These are phyloP conservation scores for Botrytis aclada DNA, from an alignment of 2,329 filamentous ascomycete species.

Conservation along the genomic window DNA sequence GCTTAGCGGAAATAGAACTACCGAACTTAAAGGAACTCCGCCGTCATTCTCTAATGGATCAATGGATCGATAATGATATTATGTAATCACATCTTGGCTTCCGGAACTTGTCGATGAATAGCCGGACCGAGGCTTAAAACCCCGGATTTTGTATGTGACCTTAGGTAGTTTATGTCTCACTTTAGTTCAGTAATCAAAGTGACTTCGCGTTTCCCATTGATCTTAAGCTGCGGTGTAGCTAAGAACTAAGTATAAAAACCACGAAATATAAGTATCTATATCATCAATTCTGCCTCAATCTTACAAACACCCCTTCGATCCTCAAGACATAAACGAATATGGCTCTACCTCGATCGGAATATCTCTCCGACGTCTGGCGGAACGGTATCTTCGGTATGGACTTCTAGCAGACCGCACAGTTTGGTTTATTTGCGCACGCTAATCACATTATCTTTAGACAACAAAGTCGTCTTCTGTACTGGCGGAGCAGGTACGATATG, in stretches of 20 bases:
- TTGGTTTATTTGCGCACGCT: constrained; percentile 15
- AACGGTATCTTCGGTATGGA: constrained; percentile 78
- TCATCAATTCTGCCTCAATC: not conserved
- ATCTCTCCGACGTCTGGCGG: constrained; percentile 79
- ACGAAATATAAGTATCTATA: not conserved
- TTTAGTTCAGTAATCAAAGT: not conserved
- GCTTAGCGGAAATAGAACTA: too few species aligned
- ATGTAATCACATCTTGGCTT: not conserved
- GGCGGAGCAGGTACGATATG: constrained; percentile 93
- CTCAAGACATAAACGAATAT: constrained; percentile 18
- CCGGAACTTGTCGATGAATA: not conserved
- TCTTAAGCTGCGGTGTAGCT: not conserved
- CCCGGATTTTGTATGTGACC: not conserved
- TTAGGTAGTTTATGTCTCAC: not conserved
- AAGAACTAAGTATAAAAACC: too few species aligned
- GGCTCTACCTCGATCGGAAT: constrained; percentile 63
- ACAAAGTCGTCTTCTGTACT: constrained; percentile 91
- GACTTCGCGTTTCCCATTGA: not conserved
- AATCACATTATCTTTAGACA: constrained; percentile 50
- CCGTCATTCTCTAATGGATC: not conserved
- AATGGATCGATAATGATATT: not conserved
- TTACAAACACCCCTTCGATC: not conserved
- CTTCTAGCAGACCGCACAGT: not conserved
- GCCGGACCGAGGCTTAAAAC: not conserved
- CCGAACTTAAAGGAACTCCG: not conserved